Percentiles rank a stretch among this genome's conserved stretches.
Evolutionary conservation across 192 early-diverging fungal species (phyloP).

Genomic region (Coemansia sp.): DNA sequence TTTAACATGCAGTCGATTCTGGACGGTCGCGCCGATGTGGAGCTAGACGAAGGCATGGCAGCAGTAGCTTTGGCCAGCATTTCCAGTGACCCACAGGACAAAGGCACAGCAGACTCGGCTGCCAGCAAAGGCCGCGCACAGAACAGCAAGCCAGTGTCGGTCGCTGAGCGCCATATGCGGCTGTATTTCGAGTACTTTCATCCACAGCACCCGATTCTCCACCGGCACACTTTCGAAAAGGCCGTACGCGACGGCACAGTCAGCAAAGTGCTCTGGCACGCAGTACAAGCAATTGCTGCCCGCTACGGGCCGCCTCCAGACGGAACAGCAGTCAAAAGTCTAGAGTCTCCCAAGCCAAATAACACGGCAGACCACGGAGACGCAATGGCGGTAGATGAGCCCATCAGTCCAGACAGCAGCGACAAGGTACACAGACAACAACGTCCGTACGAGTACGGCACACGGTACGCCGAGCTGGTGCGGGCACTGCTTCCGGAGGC

Average conservation of each 20-base stretch:
- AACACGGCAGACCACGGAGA: background rate
- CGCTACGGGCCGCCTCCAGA: conserved; percentile 35
- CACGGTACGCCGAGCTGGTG: conserved; percentile 27
- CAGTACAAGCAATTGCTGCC: conserved; percentile 50
- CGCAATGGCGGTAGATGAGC: conserved; percentile 4
- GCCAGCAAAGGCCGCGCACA: too few relatives aligned
- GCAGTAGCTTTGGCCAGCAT: conserved; percentile 17
- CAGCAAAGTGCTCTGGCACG: conserved; percentile 41
- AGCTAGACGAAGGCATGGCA: conserved; percentile 16
- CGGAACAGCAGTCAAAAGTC: background rate
- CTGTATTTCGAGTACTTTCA: conserved; percentile 49
- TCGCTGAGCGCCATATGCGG: conserved; percentile 26
- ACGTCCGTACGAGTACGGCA: conserved; percentile 39
- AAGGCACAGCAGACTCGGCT: background rate
- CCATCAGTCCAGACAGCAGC: background rate
- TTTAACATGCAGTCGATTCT: conserved; percentile 18
- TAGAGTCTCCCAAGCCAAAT: background rate
- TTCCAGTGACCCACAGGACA: background rate
- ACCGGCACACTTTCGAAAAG: conserved; percentile 48
- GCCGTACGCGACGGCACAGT: conserved; percentile 35
- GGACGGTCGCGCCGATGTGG: conserved; percentile 15
- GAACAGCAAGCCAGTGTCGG: conserved; percentile 3
- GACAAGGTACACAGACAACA: background rate
- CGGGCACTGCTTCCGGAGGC: conserved; percentile 44
- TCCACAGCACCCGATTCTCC: conserved; percentile 52